Base-by-base conservation (phyloP, 208 protist species). In the Trypanosoma cruzi region DNA sequence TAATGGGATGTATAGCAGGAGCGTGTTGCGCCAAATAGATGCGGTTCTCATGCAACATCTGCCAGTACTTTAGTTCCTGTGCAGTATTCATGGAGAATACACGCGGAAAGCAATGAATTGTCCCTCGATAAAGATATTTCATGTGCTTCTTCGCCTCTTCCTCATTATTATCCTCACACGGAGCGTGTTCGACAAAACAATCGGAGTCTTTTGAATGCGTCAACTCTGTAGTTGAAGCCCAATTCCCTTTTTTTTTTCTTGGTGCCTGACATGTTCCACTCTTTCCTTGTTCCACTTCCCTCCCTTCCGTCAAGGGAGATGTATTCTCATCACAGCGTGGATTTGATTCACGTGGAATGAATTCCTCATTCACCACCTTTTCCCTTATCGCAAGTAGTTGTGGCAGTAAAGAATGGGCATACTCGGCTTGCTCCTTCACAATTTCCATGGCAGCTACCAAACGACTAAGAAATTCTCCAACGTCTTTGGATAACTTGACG, bases 81-180 rank as follows among this genome's bases (percentile, higher is more conserved):
- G 57, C 26, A 7, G 81, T 82, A 58, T 74, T 68, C 77, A 93
- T 89, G 73, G 91, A 89, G 72, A 82, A 87, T 54, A 95, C 52
- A 40, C 90, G 84, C 26, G 86, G 78, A 57, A 93, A 89, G 64
- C 75, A 88, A 50, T 69, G 77, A 53, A 92, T 88, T 20, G 89
- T 76, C 8, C 81, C 85, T 20, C 90, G 82, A 73, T 93, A 90
- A 60, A 80, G 79, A 62, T 82, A 90, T 63, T 71, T 54, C 37
- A 60, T 74, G 10, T 66, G 40, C 48, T 73, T 72, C 4, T 63
- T 60, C 28, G 74, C 63, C 46, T 76, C 59, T 24, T 58, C 64
- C 4, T 70, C 73, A 42, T 22, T 13, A 22, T 34, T 22, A 59
- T 42, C 20, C 3, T 28, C 49, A 28, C 22, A 20, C 6, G 8